These are phyloP conservation scores for Wickerhamomyces silvicola DNA, from an alignment of 805 yeast genomes.

Conservation along the genomic window DNA sequence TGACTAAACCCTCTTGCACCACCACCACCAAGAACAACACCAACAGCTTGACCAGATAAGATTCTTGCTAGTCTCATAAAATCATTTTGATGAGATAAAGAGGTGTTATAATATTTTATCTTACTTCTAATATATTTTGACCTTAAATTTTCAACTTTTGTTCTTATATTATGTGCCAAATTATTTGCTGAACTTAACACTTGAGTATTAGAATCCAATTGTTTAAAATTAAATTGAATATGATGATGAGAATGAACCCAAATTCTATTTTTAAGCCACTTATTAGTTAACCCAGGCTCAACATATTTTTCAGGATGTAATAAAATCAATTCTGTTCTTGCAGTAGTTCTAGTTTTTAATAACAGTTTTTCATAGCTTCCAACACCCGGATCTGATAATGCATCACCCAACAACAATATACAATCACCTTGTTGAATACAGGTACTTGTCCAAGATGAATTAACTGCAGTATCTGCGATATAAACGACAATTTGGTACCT, in stretches of 20 bases:
- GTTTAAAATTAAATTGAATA: conserved; percentile 53
- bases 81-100: conserved; percentile 68
- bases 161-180: conserved; percentile 23
- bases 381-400: conserved; percentile 58
- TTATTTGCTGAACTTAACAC: conserved; percentile 3
- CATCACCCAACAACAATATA: conserved; percentile 82
- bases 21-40: conserved; percentile 94
- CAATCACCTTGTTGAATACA: conserved; percentile 96
- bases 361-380: conserved; percentile 84
- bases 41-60: conserved; percentile 88
- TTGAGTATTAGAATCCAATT: neutral
- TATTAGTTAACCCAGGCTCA: conserved; percentile 74
- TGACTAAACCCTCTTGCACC: conserved; percentile 96
- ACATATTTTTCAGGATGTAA: conserved; percentile 81
- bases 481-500: conserved; percentile 82
- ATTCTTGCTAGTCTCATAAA: conserved; percentile 86
- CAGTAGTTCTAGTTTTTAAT: conserved; percentile 70
- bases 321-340: conserved; percentile 80
- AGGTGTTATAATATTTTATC: conserved; percentile 22
- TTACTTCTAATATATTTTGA: conserved; percentile 21
- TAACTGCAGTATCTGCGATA: conserved; percentile 77
- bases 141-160: conserved; percentile 31
- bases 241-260: conserved; percentile 97
- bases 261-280: conserved; percentile 76
- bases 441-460: conserved; percentile 85